Base-by-base conservation (phyloP, 225 moss, liverwort and hornwort species). In the Neckera pumila region DNA sequence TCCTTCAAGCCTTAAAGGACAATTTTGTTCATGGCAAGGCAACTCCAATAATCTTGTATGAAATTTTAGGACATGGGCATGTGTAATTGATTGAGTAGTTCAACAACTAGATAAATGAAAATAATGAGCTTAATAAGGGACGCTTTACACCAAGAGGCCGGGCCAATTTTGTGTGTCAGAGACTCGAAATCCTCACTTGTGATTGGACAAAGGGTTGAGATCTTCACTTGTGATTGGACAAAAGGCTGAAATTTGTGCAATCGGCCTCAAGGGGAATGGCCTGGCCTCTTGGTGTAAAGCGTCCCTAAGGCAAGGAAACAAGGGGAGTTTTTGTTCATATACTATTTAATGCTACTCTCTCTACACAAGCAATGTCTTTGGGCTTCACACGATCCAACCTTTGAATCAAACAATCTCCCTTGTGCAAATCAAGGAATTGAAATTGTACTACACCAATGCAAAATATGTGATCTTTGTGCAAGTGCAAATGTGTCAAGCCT, bases 321-420 rank as follows among this genome's bases (percentile, higher is more conserved):
- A 69, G 13, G 13, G 2, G 67, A 67, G 7, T 67, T 67, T 65
- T n/a, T 67, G 12, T 67, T 67, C 5, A 12, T 22, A 3, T 67
- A 21, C 4, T 34, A 67, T n/a, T 34, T 6, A 36, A 0, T 20
- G 1, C 18, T 67, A n/a, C 12, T 67, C 4, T 67, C 7, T 67
- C 67, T 67, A 67, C 7, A n/a, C 1, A 5, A 2, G 2, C 2
- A n/a, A 2, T n/a, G 22, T n/a, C 4, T n/a, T 0, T 1, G 0
- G 0, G 12, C 12, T 21, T 67, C 1, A n/a, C 3, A 67, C 21
- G 21, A n/a, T 67, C 7, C 6, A 67, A 67, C 11, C 1, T 67
- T 0, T 67, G 0, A 0, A n/a, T n/a, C 12, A 67, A n/a, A n/a
- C 13, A 38, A 69, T 23, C 14, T 70, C 1, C 1, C 69, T 4